Evolutionary conservation across 2,329 filamentous ascomycete genomes (phyloP), one percentile per base, ranked within the genome.

Genomic region (Pseudogymnoascus sp.): DNA sequence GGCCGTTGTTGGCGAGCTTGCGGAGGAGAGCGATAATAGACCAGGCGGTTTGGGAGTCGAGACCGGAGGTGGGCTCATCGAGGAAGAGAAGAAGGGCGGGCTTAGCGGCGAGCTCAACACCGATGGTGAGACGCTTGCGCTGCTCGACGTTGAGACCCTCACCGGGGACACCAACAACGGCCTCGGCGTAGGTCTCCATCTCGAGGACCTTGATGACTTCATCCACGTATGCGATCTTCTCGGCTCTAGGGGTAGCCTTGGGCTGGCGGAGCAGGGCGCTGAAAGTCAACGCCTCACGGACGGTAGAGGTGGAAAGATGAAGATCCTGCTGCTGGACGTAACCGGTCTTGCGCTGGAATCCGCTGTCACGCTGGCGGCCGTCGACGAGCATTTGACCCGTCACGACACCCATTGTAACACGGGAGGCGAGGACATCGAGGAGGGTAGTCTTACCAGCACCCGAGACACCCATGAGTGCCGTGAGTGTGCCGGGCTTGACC

Each of bases 291-390:
- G 91, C 91, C 74, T 97, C 92, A 64, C 92, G 86, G 38, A 96
- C 91, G 0, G 92, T 96, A 0, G 87, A 86, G 0, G 91, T 96
- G 54, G 87, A 80, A 43, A 95, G 79, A 71, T 96, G 92, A 12
- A 96, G 80, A 81, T 97, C 92, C 72, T 96, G 90, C 73, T 96
- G 91, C 71, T 95, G 89, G 35, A 92, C 91, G 67, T 96, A 96
- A 57, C 91, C 91, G 0, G 90, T 95, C 76, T 93, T 94, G 65
- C 91, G 88, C 73, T 96, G 91, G 81, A 96, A 96, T 0, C 88
- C 91, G 43, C 81, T 80, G 66, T 95, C 90, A 54, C 89, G 84
- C 28, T 83, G 85, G 37, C 78, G 80, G 30, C 82, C 83, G 62
- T 85, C 80, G 11, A 86, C 81, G 9, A 84, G 73, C 87, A 96